Percentiles rank a stretch among this genome's conserved stretches.
Evolutionary conservation across 352 stramenopile genomes (phyloP).

Genomic region (Phytophthora quininea): DNA sequence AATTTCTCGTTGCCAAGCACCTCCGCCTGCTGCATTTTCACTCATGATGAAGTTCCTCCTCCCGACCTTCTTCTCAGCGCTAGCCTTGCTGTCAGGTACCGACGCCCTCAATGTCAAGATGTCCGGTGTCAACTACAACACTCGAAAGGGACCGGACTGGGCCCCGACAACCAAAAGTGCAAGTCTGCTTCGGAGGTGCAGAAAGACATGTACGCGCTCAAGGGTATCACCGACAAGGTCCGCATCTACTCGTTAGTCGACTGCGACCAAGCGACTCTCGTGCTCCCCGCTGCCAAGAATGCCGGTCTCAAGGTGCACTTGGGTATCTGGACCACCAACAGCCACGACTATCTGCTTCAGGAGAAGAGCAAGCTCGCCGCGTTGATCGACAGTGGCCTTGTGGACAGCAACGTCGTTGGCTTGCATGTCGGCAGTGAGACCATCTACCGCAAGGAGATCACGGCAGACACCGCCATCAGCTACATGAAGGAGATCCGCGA

Average conservation of each 20-base stretch:
- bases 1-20: too few species aligned
- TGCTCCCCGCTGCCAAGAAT: conserved; percentile 54
- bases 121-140: conserved; percentile 71
- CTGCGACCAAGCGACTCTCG: conserved; percentile 48
- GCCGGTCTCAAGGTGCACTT: conserved; percentile 60
- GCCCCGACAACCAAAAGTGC: conserved; percentile 41
- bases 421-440: conserved; percentile 13
- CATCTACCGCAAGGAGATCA: too few species aligned
- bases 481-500: too few species aligned
- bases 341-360: conserved; percentile 36
- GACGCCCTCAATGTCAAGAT: conserved; percentile 60
- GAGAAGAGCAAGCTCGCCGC: conserved; percentile 53
- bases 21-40: too few species aligned
- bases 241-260: conserved; percentile 44
- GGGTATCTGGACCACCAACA: conserved; percentile 42
- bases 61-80: conserved; percentile 20
- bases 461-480: too few species aligned
- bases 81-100: conserved; percentile 19
- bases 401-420: conserved; percentile 56
- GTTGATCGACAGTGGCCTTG: conserved; percentile 45
- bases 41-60: conserved; percentile 38
- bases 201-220: conserved; percentile 61
- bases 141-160: conserved; percentile 39
- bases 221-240: conserved; percentile 27
- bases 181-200: conserved; percentile 53